A percentile compares a stretch with the other conserved stretches of the same genome.
Evolutionary conservation across 495 filamentous ascomycete species (phyloP).

Genomic region (Parmelia sp.): DNA sequence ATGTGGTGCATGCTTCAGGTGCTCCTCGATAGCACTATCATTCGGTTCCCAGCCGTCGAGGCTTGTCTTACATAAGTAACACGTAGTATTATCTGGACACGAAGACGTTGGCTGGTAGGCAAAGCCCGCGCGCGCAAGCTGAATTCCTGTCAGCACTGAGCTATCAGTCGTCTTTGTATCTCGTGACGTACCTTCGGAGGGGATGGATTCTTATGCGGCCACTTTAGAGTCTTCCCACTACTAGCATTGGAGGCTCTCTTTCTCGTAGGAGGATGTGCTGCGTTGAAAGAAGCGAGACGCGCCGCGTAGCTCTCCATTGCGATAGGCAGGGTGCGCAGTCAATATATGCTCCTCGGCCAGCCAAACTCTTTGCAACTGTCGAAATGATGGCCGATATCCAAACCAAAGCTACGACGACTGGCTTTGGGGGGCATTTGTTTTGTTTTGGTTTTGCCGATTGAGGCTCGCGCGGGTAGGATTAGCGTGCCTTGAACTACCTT

Average conservation of each 20-base stretch:
- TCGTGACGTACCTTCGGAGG: constrained; percentile 54
- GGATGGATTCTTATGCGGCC: constrained; percentile 66
- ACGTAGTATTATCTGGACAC: constrained; percentile 80
- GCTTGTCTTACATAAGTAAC: constrained; percentile 72
- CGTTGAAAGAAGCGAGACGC: constrained; percentile 70
- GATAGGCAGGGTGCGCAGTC: not conserved
- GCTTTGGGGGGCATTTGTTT: not conserved
- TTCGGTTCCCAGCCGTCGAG: constrained; percentile 85
- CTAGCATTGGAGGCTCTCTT: constrained; percentile 62
- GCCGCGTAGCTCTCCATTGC: constrained; percentile 58
- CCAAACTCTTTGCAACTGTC: not conserved
- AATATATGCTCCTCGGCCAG: not conserved
- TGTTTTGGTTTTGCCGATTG: constrained; percentile 6
- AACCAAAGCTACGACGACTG: not conserved
- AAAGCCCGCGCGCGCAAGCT: constrained; percentile 89
- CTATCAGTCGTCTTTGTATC: constrained; percentile 5
- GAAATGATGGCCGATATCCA: not conserved
- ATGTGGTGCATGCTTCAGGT: constrained; percentile 68
- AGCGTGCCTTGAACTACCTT: constrained; percentile 3
- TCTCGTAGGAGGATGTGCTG: constrained; percentile 50
- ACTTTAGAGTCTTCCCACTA: constrained; percentile 55
- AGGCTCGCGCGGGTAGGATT: not conserved
- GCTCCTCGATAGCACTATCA: constrained; percentile 75
- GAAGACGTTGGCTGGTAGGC: constrained; percentile 69
- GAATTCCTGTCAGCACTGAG: constrained; percentile 17